Conservation (phyloP, 257 asterid genomes). For the Rauvolfia tetraphylla region DNA sequence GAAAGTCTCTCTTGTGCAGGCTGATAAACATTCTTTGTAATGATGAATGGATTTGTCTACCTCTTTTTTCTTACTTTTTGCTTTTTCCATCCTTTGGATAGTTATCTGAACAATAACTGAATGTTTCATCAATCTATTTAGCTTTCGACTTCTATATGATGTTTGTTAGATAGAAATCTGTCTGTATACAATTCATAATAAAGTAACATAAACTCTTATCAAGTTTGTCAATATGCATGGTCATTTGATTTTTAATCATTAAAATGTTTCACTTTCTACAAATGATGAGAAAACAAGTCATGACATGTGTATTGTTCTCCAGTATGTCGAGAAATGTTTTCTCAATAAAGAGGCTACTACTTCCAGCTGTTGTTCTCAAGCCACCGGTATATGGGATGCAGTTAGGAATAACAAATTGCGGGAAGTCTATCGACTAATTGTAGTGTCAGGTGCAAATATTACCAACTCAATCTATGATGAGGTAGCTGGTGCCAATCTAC, state of each 20-base stretch:
- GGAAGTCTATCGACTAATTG: conserved; percentile 60
- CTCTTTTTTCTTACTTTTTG: background rate
- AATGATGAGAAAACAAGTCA: background rate
- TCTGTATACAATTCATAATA: background rate
- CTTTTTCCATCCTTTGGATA: background rate
- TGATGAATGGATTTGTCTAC: background rate
- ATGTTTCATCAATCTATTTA: background rate
- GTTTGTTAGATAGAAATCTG: background rate
- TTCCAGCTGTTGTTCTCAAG: conserved; percentile 31
- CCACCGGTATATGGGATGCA: conserved; percentile 77
- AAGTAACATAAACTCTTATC: background rate
- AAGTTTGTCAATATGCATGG: background rate
- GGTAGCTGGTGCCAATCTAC: conserved; percentile 38
- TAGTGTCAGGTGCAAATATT: conserved; percentile 50
- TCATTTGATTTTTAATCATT: background rate
- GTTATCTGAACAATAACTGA: background rate
- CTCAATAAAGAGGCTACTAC: conserved; percentile 48
- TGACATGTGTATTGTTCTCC: conserved; percentile 16
- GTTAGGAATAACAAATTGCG: conserved; percentile 62
- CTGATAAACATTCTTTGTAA: too few relatives aligned
- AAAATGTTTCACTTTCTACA: conserved; percentile 1
- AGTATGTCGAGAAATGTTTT: conserved; percentile 79
- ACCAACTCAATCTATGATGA: conserved; percentile 66
- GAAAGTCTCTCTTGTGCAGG: too few relatives aligned
- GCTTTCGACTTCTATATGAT: background rate